Evolutionary conservation across 495 filamentous ascomycete species (phyloP).

Genomic region (Aspergillus ostianus): DNA sequence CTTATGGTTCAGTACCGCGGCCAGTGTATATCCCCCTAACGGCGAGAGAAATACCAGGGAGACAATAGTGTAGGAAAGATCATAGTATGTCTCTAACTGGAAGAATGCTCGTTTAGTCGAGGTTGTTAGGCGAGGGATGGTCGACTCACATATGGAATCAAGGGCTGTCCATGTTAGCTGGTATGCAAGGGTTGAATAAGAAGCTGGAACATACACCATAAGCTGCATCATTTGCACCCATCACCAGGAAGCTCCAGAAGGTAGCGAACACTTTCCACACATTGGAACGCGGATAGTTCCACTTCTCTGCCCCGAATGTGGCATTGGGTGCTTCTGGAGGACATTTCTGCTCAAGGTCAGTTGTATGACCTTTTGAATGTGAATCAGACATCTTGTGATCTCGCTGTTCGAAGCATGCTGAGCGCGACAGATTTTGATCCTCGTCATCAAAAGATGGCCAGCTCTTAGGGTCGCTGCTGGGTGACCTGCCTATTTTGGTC

Average conservation of each 20-base stretch:
- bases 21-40: conserved; percentile 54
- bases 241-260: conserved; percentile 71
- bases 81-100: conserved; percentile 58
- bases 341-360: background rate
- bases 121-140: no score
- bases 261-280: conserved; percentile 61
- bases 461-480: background rate
- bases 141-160: conserved; percentile 53
- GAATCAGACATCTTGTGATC: background rate
- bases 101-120: background rate
- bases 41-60: conserved; percentile 63
- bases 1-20: conserved; percentile 55
- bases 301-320: conserved; percentile 28
- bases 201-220: conserved; percentile 59
- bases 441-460: background rate
- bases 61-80: conserved; percentile 54
- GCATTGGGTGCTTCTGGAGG: background rate
- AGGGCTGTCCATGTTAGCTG: conserved; percentile 40
- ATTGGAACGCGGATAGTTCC: conserved; percentile 71
- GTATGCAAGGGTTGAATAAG: conserved; percentile 1
- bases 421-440: background rate
- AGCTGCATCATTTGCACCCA: conserved; percentile 80
- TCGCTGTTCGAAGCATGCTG: background rate
- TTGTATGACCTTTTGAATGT: background rate
- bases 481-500: background rate